phyloP scores from a whole-genome alignment of 2,329 filamentous ascomycete genomes.

The Trichoderma sp. region DNA sequence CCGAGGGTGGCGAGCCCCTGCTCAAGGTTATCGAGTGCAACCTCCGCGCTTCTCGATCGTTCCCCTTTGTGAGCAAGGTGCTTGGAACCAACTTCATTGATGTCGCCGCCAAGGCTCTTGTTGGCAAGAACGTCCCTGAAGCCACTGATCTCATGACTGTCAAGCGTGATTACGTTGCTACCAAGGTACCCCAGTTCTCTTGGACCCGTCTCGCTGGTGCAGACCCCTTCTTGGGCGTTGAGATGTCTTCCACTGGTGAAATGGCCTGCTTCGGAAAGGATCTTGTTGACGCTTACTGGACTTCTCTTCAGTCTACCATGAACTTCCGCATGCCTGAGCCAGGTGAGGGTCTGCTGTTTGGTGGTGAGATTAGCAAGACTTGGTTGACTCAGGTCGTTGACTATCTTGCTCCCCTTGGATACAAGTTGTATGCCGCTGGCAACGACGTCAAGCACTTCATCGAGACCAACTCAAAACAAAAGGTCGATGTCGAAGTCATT shows the following conservation, averaged over 20 bases:
- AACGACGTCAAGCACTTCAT: constrained; percentile 79
- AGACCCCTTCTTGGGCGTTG: constrained; percentile 95
- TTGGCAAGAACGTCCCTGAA: constrained; percentile 80
- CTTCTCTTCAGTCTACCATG: constrained; percentile 94
- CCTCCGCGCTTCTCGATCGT: constrained; percentile 92
- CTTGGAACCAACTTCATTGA: constrained; percentile 97
- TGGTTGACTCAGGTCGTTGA: constrained; percentile 80
- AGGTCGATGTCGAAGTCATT: constrained; percentile 79
- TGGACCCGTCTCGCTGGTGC: constrained; percentile 98
- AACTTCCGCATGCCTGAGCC: constrained; percentile 97
- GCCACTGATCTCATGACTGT: constrained; percentile 84
- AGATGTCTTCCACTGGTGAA: constrained; percentile 96
- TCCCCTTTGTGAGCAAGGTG: constrained; percentile 98
- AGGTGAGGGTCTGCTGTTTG: constrained; percentile 92
- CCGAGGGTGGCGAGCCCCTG: constrained; percentile 70
- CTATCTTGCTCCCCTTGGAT: constrained; percentile 84
- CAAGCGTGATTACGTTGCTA: constrained; percentile 90
- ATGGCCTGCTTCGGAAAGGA: constrained; percentile 99
- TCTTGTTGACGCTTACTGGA: constrained; percentile 96
- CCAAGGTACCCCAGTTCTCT: constrained; percentile 98
- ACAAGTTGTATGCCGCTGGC: constrained; percentile 90
- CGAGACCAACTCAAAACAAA: constrained; percentile 68
- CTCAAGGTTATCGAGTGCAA: constrained; percentile 99
- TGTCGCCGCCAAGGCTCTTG: constrained; percentile 87
- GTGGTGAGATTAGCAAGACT: constrained; percentile 74